Base-by-base conservation (phyloP, 768 basidiomycete species). In the Tylopilus vinaceipallidus region DNA sequence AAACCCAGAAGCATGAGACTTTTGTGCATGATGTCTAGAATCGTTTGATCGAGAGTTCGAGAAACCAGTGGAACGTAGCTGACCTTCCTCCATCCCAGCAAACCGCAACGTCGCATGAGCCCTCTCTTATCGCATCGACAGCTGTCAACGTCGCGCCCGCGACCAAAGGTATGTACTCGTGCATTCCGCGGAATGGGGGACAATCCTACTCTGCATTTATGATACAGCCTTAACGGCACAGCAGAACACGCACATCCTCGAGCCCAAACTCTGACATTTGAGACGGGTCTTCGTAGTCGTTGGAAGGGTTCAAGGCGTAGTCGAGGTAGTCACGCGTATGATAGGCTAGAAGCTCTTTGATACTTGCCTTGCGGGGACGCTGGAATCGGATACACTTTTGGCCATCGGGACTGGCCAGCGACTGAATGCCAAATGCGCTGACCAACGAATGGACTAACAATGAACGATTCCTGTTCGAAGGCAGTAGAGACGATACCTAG, bases 21-120 rank as follows among this genome's bases (percentile, higher is more conserved):
- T 86, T 43, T 83, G 79, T 0, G 90, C 89, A 59, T 97, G 95
- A 59, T 95, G 95, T 59, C 93, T 84, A 44, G 13, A 50, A 29
- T 42, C 12, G 32, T 19, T 42, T 30, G 45, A 26, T 23, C 17
- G 3, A 20, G 13, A 11, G 13, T 27, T 14, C 50, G 37, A 57
- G 49, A n/a, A 42, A 36, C 34, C 9, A 26, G 32, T 23, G 36
- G 35, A 43, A 53, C 34, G 30, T n/a, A 9, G 46, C 64, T 43
- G 49, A 83, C 83, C 89, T 77, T 43, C 95, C 95, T 14, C 95
- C 95, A 57, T 95, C 94, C 94, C 95, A 97, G 62, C 80, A 84
- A 36, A 98, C 81, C 1, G 86, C 81, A 24, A 89, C 68, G 24
- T 88, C 77, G 5, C 78, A 76, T 2, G 71, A 37, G 13, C 72